phyloP scores from a whole-genome alignment of 225 moss, liverwort and hornwort genomes.

The Marchantia paleacea region DNA sequence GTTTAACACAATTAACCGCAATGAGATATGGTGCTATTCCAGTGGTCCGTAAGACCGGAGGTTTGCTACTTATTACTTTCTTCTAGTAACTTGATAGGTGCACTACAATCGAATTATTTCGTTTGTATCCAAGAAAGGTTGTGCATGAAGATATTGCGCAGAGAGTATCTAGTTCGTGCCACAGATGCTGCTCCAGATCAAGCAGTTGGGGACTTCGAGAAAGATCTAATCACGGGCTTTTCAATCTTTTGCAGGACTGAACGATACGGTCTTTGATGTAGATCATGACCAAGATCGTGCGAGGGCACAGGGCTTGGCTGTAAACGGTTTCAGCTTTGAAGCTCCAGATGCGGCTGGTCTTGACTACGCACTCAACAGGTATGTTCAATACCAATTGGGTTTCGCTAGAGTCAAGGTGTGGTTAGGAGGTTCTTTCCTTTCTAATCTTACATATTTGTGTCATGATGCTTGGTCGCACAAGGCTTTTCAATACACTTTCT shows the following conservation, averaged over 20 bases:
- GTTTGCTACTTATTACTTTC: slow-evolving; percentile 7
- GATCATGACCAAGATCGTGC: slow-evolving; percentile 46
- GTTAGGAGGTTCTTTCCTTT: background rate
- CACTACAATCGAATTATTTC: background rate
- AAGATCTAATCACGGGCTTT: background rate
- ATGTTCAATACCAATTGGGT: background rate
- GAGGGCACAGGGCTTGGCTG: slow-evolving; percentile 17
- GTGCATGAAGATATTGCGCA: too few species aligned
- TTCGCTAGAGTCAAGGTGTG: background rate
- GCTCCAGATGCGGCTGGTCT: slow-evolving; percentile 34
- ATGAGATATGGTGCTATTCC: slow-evolving; percentile 55
- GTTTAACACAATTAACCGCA: slow-evolving; percentile 43
- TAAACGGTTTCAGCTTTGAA: slow-evolving; percentile 45
- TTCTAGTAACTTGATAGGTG: background rate
- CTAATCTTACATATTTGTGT: background rate
- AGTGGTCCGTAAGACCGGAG: slow-evolving; percentile 47
- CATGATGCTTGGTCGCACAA: background rate
- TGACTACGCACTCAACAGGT: slow-evolving; percentile 50
- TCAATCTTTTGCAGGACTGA: slow-evolving; percentile 25
- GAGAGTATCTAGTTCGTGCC: background rate
- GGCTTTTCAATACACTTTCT: background rate
- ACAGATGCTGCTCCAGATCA: background rate
- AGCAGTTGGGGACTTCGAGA: background rate
- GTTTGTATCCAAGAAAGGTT: background rate
- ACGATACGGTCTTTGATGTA: slow-evolving; percentile 45